Evolutionary conservation across 2,329 filamentous ascomycete genomes (phyloP).

Genomic region (Periglandula ipomoeae): DNA sequence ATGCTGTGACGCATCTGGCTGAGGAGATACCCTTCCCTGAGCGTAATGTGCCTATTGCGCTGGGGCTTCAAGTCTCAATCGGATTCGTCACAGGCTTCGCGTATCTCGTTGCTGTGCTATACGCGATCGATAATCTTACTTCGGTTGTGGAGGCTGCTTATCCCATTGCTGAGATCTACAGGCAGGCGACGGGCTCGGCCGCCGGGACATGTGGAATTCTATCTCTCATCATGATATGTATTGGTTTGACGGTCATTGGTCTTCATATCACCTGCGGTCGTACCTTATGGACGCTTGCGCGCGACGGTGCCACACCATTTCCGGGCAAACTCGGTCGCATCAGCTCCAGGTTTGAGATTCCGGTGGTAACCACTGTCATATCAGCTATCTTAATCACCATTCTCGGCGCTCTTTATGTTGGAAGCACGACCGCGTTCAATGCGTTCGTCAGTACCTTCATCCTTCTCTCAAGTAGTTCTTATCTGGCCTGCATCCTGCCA

Average conservation of each 20-base stretch:
- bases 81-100: slow-evolving; percentile 43
- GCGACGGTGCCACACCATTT: slow-evolving; percentile 29
- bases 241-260: slow-evolving; percentile 26
- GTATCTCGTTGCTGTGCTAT: slow-evolving; percentile 46
- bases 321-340: slow-evolving; percentile 16
- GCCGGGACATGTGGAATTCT: slow-evolving; percentile 43
- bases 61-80: slow-evolving; percentile 39
- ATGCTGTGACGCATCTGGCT: slow-evolving; percentile 54
- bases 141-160: slow-evolving; percentile 41
- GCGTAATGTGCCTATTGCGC: slow-evolving; percentile 43
- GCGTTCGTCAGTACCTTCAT: slow-evolving; percentile 50
- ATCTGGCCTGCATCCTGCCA: slow-evolving; percentile 53
- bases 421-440: slow-evolving; percentile 56
- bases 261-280: slow-evolving; percentile 30
- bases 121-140: slow-evolving; percentile 48
- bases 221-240: slow-evolving; percentile 28
- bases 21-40: slow-evolving; percentile 51
- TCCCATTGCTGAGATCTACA: slow-evolving; percentile 59
- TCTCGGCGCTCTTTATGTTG: slow-evolving; percentile 56
- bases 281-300: slow-evolving; percentile 31
- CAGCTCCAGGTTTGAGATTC: neutral
- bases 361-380: slow-evolving; percentile 33
- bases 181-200: slow-evolving; percentile 43
- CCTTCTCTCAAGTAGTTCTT: slow-evolving; percentile 22
- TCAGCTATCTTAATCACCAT: slow-evolving; percentile 36